Percentiles rank a stretch among this genome's conserved stretches.
phyloP scores from a whole-genome alignment of 129 eudicot genomes.

The Silybum marianum region DNA sequence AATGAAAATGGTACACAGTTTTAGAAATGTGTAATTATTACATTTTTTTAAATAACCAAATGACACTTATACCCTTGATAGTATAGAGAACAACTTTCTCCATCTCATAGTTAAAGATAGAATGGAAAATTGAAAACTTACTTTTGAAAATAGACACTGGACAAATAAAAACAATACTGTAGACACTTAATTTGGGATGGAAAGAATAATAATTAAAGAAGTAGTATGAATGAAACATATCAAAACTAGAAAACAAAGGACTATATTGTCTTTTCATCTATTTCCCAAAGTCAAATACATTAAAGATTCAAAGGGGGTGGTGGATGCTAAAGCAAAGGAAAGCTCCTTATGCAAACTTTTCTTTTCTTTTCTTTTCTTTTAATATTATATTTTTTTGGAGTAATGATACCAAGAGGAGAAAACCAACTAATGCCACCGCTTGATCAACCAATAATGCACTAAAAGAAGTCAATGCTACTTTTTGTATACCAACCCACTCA shows the following conservation, averaged over 20 bases:
- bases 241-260: neutral
- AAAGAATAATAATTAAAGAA: neutral
- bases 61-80: no score
- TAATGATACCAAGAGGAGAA: constrained; percentile 21
- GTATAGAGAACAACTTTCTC: no score
- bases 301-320: constrained; percentile 20
- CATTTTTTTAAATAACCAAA: no score
- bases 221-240: neutral
- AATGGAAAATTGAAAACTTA: no score
- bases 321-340: constrained; percentile 28
- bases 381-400: neutral
- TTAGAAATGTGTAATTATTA: no score
- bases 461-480: constrained; percentile 45
- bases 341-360: constrained; percentile 18
- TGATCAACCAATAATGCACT: constrained; percentile 34
- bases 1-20: no score
- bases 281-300: constrained; percentile 16
- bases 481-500: constrained; percentile 46
- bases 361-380: neutral
- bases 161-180: no score
- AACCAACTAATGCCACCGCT: constrained; percentile 20
- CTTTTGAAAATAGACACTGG: no score
- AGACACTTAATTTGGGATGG: no score
- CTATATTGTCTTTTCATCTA: neutral
- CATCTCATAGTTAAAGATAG: no score